These are phyloP conservation scores for Saccharomycopsis sp. DNA, from an alignment of 805 yeast species.

Conservation along the genomic window DNA sequence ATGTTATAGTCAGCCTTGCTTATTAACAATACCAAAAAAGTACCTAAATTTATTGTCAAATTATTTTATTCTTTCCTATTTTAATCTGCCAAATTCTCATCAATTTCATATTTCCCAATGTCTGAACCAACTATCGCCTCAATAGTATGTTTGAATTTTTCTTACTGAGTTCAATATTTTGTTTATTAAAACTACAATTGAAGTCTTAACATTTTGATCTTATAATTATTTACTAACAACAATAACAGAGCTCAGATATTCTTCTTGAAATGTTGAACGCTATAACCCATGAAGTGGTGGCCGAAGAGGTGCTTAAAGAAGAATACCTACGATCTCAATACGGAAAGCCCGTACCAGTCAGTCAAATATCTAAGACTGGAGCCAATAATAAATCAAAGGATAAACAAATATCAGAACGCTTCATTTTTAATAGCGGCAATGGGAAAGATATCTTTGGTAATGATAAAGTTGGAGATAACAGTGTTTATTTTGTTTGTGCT, in stretches of 20 bases:
- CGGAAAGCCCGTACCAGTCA: slow-evolving; percentile 23
- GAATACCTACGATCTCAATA: slow-evolving; percentile 23
- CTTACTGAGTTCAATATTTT: too few relatives aligned
- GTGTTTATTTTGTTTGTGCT: slow-evolving; percentile 61
- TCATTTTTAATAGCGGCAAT: slow-evolving; percentile 9
- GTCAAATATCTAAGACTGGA: slow-evolving; percentile 4
- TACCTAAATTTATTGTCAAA: too few relatives aligned
- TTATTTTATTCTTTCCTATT: too few relatives aligned
- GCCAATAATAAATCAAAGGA: slow-evolving; percentile 7
- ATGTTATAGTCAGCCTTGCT: too few relatives aligned
- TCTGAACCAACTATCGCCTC: too few relatives aligned
- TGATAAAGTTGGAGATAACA: slow-evolving; percentile 39
- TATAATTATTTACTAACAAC: too few relatives aligned
- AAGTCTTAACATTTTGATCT: too few relatives aligned
- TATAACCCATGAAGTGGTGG: slow-evolving; percentile 25
- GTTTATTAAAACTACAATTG: too few relatives aligned
- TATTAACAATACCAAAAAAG: too few relatives aligned
- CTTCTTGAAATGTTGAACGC: slow-evolving; percentile 23
- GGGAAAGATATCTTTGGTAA: slow-evolving; percentile 39
- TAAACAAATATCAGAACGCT: slow-evolving; percentile 10
- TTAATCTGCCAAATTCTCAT: too few relatives aligned
- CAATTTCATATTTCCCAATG: too few relatives aligned
- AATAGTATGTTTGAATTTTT: too few relatives aligned
- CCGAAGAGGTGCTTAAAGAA: slow-evolving; percentile 26
- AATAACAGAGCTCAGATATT: slow-evolving; percentile 19